A percentile compares a stretch with the other conserved stretches of the same genome.
Evolutionary conservation across 202 grass and related monocot genomes (phyloP).

Genomic region (Setaria italica): DNA sequence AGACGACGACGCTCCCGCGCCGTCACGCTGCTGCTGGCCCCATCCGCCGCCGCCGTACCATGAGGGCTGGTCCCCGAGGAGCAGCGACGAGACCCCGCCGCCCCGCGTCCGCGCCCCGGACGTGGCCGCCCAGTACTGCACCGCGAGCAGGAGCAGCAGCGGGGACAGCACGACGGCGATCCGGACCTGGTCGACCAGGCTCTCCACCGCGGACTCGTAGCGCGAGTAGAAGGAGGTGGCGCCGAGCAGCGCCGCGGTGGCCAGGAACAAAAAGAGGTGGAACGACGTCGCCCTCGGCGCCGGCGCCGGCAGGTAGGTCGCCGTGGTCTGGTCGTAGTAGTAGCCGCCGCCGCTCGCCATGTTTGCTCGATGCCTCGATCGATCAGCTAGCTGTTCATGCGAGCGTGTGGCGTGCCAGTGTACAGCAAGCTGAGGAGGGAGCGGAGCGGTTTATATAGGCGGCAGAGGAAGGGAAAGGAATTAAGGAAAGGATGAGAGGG

Average conservation of each 20-base stretch:
- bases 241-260: conserved; percentile 63
- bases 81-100: conserved; percentile 48
- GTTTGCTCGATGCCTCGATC: not conserved
- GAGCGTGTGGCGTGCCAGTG: not conserved
- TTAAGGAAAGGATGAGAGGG: not conserved
- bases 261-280: conserved; percentile 68
- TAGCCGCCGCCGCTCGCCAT: conserved; percentile 64
- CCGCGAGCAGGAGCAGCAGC: conserved; percentile 67
- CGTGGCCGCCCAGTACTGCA: conserved; percentile 70
- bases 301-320: conserved; percentile 15
- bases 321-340: conserved; percentile 32
- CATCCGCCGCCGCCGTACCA: conserved; percentile 5
- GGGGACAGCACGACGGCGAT: conserved; percentile 66
- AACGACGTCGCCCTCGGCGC: conserved; percentile 41
- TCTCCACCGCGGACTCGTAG: conserved; percentile 63
- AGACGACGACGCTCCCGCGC: conserved; percentile 38
- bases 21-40: not conserved
- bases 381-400: not conserved
- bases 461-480: not conserved
- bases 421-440: not conserved
- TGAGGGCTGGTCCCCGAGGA: conserved; percentile 42
- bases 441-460: conserved; percentile 25
- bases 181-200: conserved; percentile 57
- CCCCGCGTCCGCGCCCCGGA: conserved; percentile 23
- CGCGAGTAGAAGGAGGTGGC: conserved; percentile 62